These are phyloP conservation scores for Castanea mollissima DNA, from an alignment of 306 rosid genomes.

Conservation along the genomic window DNA sequence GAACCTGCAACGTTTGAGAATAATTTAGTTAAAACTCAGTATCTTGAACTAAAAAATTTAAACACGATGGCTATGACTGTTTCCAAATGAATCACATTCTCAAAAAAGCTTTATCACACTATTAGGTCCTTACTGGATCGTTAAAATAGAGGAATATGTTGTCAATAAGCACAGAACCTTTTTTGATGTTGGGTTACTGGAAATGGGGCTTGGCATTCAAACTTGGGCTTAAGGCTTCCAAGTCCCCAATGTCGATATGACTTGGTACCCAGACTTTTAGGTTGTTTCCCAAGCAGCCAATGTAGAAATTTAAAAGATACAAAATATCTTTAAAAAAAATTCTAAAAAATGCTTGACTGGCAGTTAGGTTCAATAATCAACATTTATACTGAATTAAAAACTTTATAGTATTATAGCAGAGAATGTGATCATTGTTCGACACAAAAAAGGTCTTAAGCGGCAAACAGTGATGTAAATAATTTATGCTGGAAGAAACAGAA, in stretches of 20 bases:
- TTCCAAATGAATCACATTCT: too few relatives aligned
- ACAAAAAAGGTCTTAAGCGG: not conserved
- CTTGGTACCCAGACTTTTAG: not conserved
- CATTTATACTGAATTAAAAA: too few relatives aligned
- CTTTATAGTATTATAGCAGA: too few relatives aligned
- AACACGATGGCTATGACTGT: not conserved
- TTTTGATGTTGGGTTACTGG: too few relatives aligned
- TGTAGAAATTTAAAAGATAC: not conserved
- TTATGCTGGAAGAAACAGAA: not conserved
- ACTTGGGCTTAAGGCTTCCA: too few relatives aligned
- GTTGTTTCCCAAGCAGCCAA: not conserved
- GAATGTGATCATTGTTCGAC: not conserved
- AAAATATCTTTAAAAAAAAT: too few relatives aligned
- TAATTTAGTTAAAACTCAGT: conserved; percentile 5
- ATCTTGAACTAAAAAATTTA: conserved; percentile 7
- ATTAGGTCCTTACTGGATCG: not conserved
- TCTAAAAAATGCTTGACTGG: too few relatives aligned
- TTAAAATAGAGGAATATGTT: not conserved
- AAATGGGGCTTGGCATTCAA: too few relatives aligned
- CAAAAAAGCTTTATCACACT: not conserved
- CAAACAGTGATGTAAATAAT: not conserved
- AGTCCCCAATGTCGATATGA: not conserved
- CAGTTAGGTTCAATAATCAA: too few relatives aligned
- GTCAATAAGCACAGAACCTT: too few relatives aligned
- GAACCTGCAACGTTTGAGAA: conserved; percentile 50